Percentiles rank a stretch among this genome's conserved stretches.
These are phyloP conservation scores for Populus ilicifolia DNA, from an alignment of 345 rosid species.

Conservation along the genomic window DNA sequence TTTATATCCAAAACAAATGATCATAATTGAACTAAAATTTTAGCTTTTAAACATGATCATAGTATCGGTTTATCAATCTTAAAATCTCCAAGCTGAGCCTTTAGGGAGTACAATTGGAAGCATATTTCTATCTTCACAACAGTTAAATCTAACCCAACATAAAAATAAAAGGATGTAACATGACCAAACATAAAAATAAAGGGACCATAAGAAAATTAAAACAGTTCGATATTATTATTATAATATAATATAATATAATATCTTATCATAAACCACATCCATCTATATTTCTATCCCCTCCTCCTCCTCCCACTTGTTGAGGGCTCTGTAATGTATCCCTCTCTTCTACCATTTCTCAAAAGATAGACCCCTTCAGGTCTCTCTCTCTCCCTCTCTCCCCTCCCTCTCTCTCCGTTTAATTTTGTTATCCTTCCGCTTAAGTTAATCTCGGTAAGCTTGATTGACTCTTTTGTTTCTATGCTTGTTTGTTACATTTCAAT, in stretches of 20 bases:
- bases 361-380: conserved; percentile 5
- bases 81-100: no score
- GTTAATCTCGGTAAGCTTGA: not conserved
- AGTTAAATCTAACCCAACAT: not conserved
- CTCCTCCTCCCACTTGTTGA: conserved; percentile 8
- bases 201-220: not conserved
- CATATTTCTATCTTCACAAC: not conserved
- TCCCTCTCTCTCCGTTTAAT: not conserved
- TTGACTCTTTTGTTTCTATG: no score
- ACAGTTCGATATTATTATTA: no score
- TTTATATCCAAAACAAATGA: no score
- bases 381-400: not conserved
- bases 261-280: not conserved
- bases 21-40: no score
- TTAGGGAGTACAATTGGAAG: no score
- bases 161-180: not conserved
- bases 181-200: not conserved
- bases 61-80: no score
- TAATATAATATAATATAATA: not conserved
- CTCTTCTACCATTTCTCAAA: not conserved
- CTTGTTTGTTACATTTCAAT: not conserved
- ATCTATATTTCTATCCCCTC: conserved; percentile 8
- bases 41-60: not conserved
- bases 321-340: not conserved
- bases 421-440: not conserved